Percentiles rank a stretch among this genome's conserved stretches.
Conservation (phyloP, 2,329 filamentous ascomycete genomes). For the Aspergillus tubingensis region DNA sequence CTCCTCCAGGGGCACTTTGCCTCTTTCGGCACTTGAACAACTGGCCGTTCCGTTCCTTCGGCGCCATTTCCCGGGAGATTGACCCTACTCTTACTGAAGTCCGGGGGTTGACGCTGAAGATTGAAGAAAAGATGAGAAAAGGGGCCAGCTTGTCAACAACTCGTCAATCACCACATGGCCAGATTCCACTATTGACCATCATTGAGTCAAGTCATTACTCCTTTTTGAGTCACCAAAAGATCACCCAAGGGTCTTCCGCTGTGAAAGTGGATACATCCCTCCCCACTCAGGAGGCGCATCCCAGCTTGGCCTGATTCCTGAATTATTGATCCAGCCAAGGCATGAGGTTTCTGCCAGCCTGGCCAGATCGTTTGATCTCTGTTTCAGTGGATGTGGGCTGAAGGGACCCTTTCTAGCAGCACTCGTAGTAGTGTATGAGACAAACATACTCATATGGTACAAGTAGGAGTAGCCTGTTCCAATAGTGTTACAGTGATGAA, state of each 20-base stretch:
- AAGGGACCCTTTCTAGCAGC: not conserved
- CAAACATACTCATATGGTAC: too few relatives aligned
- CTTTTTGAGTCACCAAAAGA: not conserved
- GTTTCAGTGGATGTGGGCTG: not conserved
- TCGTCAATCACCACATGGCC: not conserved
- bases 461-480: too few relatives aligned
- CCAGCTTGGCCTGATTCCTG: not conserved
- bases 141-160: too few relatives aligned
- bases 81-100: too few relatives aligned
- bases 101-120: too few relatives aligned
- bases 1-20: not conserved
- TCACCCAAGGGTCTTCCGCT: not conserved
- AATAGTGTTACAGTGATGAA: too few relatives aligned
- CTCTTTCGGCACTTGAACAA: conserved; percentile 2
- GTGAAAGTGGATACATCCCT: not conserved
- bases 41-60: conserved; percentile 2
- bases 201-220: not conserved
- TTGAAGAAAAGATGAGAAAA: too few relatives aligned
- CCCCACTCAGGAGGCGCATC: conserved; percentile 6
- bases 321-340: not conserved
- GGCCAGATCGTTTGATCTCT: not conserved
- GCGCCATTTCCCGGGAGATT: not conserved
- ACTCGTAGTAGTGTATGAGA: too few relatives aligned
- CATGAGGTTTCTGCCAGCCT: conserved; percentile 3
- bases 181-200: not conserved